Evolutionary conservation across 2,329 filamentous ascomycete genomes (phyloP), one percentile per base, ranked within the genome.

Genomic region (Mycosphaerelloides madeirae): DNA sequence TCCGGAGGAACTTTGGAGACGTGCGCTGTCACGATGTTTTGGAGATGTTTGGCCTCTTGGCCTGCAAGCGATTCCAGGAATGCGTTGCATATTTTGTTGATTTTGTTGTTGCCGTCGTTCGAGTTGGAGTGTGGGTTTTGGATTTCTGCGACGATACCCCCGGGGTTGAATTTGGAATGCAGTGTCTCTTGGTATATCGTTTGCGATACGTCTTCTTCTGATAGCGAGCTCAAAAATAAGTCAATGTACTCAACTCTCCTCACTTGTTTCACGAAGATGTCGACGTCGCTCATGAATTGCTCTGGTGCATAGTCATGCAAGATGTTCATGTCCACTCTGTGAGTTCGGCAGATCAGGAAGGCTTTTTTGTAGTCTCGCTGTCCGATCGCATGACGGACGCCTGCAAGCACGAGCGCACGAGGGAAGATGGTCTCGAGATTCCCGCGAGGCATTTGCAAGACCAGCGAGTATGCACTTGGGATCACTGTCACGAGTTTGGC

Each of bases 251-350:
- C 79, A 11, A 85, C 74, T 52, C 87, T 89, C 56, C 84, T 81
- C 31, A 98, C 75, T 64, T 98, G 90, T 14, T 88, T 81, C 25
- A 97, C 73, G 59, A 98, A 95, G 1, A 86, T 66, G 0, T 76
- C 74, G 9, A 95, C 78, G 53, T 83, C 86, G 3, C 76, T 71
- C 63, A 96, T 76, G 62, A 98, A 96, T 55, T 94, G 86, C 29
- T 82, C 76, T 0, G 91, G 88, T n/a, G 82, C 81, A 67, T 97
- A 87, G 61, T 98, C 93, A 60, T 95, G 91, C 2, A 98, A 73
- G 49, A 98, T 91, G 61, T 98, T 98, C 85, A 97, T 90, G 61
- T 98, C 93, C 1, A 98, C 93, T 55, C 94, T 81, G 64, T 98
- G 94, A 16, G 83, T 91, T 39, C 93, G 82, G 63, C 93, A 97